Conservation (phyloP, 169 alveolate species). For the Plasmodium relictum region DNA sequence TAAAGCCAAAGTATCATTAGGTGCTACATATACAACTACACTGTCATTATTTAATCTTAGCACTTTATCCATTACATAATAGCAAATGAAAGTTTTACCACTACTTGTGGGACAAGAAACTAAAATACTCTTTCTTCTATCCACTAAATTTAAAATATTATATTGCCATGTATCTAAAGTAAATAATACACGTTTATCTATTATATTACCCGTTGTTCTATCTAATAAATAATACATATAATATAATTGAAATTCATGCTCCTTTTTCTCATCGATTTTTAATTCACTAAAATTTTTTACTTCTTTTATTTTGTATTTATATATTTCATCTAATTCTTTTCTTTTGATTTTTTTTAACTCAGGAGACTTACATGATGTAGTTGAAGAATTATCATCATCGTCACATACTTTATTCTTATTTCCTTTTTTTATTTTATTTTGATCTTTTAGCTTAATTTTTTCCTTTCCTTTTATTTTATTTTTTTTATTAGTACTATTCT, state of each 20-base stretch:
- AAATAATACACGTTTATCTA: slow-evolving; percentile 92
- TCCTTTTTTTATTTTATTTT: slow-evolving; percentile 68
- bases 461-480: slow-evolving; percentile 29
- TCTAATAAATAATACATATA: slow-evolving; percentile 91
- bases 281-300: slow-evolving; percentile 46
- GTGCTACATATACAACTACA: slow-evolving; percentile 92
- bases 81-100: slow-evolving; percentile 95
- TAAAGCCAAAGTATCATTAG: slow-evolving; percentile 92
- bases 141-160: slow-evolving; percentile 89
- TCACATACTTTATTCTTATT: slow-evolving; percentile 51
- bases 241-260: slow-evolving; percentile 84
- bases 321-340: slow-evolving; percentile 21
- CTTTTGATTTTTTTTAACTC: background rate
- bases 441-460: slow-evolving; percentile 54
- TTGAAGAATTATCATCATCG: slow-evolving; percentile 29
- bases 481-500: slow-evolving; percentile 14
- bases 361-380: slow-evolving; percentile 1
- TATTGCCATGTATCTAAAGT: slow-evolving; percentile 95
- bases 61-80: slow-evolving; percentile 94
- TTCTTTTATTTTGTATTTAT: slow-evolving; percentile 44
- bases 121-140: slow-evolving; percentile 85
- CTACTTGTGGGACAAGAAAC: slow-evolving; percentile 94
- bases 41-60: slow-evolving; percentile 90
- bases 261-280: slow-evolving; percentile 79
- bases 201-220: slow-evolving; percentile 88